Base-by-base conservation (phyloP, 2,329 filamentous ascomycete species). In the Leptodontidium sp. region DNA sequence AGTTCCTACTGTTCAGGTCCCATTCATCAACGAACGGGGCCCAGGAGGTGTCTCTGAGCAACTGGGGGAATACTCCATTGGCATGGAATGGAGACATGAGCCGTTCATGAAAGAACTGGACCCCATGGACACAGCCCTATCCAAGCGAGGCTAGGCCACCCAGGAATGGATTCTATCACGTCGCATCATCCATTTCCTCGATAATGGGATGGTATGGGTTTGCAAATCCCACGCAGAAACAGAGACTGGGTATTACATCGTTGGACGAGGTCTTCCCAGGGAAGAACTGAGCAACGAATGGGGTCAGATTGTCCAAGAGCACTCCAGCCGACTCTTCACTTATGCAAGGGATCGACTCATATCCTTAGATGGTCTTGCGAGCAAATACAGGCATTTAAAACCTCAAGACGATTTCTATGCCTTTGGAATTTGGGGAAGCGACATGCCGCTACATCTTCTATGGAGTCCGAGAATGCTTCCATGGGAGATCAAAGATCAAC, bases 121-220 rank as follows among this genome's bases (percentile, higher is more conserved):
- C 11, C 61, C 45, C 6, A 32, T 50, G 12, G 40, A 24, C 24
- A 50, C 61, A 9, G 29, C 61, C 17, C 61, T 63, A 24, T 50
- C 61, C 11, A 49, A 49, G 6, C 40, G 61, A 8, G 61, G 61
- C 6, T 63, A 45, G 61, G 43, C 40, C 21, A 63, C 61, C 5
- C 61, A 63, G 32, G 61, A 63, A 63, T 35, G 43, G 43, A 63
- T 50, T 38, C 61, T 63, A 6, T 63, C 61, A 1, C 61, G 43
- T 15, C 40, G 61, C 15, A 63, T 35, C 5, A 35, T 50, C 29
- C 61, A 63, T 26, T 63, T 63, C 45, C 61, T 63, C 6, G 43
- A 49, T 24, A 24, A 29, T n/a, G 43, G 61, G 12, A 35, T 63
- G 47, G 32, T 63, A 7, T 63, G 47, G 43, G 32, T 63, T 9